phyloP scores from a whole-genome alignment of 495 filamentous ascomycete species.

The Lasiosphaeriaceae sp. region DNA sequence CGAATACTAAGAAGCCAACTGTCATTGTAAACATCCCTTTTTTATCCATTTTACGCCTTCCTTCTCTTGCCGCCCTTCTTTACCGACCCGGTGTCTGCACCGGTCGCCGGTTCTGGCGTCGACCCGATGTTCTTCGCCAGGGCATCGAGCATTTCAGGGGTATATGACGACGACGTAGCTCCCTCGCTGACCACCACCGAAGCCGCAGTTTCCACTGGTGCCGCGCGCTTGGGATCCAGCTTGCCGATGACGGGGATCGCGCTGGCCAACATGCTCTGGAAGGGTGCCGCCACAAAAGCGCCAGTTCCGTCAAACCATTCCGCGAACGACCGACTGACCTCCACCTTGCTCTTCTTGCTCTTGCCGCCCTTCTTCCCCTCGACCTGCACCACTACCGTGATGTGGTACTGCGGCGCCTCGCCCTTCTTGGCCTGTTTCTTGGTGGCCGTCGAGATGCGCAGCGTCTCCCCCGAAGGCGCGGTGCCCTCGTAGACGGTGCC shows the following conservation, averaged over 20 bases:
- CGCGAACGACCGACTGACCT: constrained; percentile 67
- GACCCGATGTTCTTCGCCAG: constrained; percentile 31
- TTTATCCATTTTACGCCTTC: constrained; percentile 36
- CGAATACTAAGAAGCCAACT: no score
- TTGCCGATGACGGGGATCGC: constrained; percentile 64
- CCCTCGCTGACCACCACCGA: no score
- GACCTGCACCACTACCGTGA: constrained; percentile 57
- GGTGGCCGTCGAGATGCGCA: constrained; percentile 62
- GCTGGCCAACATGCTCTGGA: constrained; percentile 74
- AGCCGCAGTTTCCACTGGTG: constrained; percentile 6
- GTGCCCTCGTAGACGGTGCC: constrained; percentile 75
- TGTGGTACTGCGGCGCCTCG: constrained; percentile 64
- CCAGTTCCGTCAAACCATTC: constrained; percentile 84
- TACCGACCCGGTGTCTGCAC: constrained; percentile 15
- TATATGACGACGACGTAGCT: constrained; percentile 21
- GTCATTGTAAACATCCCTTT: no score
- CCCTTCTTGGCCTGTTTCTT: constrained; percentile 55
- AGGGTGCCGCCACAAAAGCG: constrained; percentile 75
- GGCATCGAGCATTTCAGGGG: constrained; percentile 38
- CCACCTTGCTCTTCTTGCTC: constrained; percentile 43
- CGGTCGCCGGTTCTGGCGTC: constrained; percentile 22
- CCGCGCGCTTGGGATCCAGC: constrained; percentile 57
- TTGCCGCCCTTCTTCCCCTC: constrained; percentile 29
- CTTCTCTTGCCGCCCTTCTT: constrained; percentile 44
- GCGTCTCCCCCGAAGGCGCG: constrained; percentile 41